Percentiles rank a stretch among this genome's conserved stretches.
phyloP scores from a whole-genome alignment of 2,329 filamentous ascomycete genomes.

The Endoconidiophora polonica region DNA sequence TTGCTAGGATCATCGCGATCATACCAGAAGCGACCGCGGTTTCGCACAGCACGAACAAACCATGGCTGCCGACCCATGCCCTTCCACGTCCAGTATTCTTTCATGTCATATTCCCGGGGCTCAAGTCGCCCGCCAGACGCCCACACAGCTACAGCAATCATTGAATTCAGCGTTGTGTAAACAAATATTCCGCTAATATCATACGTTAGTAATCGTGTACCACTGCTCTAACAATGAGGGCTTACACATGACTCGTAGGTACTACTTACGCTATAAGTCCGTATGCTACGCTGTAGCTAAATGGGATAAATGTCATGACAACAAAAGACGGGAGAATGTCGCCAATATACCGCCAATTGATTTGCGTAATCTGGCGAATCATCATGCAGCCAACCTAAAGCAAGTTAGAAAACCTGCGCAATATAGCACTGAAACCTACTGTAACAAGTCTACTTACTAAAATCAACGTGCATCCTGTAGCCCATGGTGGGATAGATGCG shows the following conservation, averaged over 20 bases:
- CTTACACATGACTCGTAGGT: slow-evolving; percentile 12
- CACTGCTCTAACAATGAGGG: not conserved
- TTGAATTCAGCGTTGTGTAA: slow-evolving; percentile 31
- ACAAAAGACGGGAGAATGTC: slow-evolving; percentile 62
- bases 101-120: slow-evolving; percentile 35
- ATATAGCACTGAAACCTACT: no score
- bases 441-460: slow-evolving; percentile 29
- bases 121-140: slow-evolving; percentile 27
- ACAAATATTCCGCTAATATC: slow-evolving; percentile 33
- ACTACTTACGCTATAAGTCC: slow-evolving; percentile 50
- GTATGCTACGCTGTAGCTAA: slow-evolving; percentile 64
- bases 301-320: slow-evolving; percentile 58
- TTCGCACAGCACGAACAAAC: slow-evolving; percentile 25
- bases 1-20: slow-evolving; percentile 11
- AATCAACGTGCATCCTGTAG: slow-evolving; percentile 58
- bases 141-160: slow-evolving; percentile 29
- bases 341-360: slow-evolving; percentile 64
- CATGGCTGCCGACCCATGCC: slow-evolving; percentile 31
- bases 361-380: slow-evolving; percentile 56
- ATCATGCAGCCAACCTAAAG: slow-evolving; percentile 55
- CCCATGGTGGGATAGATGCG: slow-evolving; percentile 77
- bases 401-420: not conserved
- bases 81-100: slow-evolving; percentile 40
- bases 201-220: slow-evolving; percentile 4
- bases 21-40: slow-evolving; percentile 9